Base-by-base conservation (phyloP, 2,329 filamentous ascomycete genomes). In the Ceratocystiopsis minuta region DNA sequence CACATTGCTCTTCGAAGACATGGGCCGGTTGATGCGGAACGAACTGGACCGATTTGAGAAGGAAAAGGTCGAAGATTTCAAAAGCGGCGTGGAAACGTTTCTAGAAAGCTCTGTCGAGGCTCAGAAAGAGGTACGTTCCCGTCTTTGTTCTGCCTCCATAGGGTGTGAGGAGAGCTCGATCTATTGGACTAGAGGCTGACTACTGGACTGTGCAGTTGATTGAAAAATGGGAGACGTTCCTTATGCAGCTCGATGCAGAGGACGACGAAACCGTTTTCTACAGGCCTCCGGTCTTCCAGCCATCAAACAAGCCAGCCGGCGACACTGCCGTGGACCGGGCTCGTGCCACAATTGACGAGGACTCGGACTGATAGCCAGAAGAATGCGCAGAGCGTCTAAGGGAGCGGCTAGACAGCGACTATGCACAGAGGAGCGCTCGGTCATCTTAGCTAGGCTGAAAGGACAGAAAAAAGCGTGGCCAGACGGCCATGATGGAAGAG, bases 1-100 rank as follows among this genome's bases (percentile, higher is more conserved):
- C 1, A 68, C 87, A 42, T 62, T 96, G 44, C 62, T 95, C 37
- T 98, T 98, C 54, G 90, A 98, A 50, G 90, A 98, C 55, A 96
- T 98, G 87, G 90, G 90, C 14, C 72, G 86, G 13, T 64, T 95
- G 55, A 90, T 98, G 86, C 76, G 85, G 46, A 70, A 70, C 33
- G 90, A 98, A 60, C 67, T 98, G 50, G 90, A 96, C 53, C 72
- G 87, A 16, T 98, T 98, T 54, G 90, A 98, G 63, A 75, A 74
- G 52, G 90, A 98, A 62, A 98, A 98, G 66, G 90, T 98, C 3
- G 90, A 98, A 57, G 90, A 98, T 57, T 98, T 98, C 61, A 98
- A 98, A 68, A 90, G 82, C 48, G 88, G 87, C 0, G 87, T 98
- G 2, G 90, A 98, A 65, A 98, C 90, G 1, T 98, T 94, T 61